Evolutionary conservation across 2,329 filamentous ascomycete species (phyloP), one percentile per base, ranked within the genome.

Genomic region (Phialocephala subalpina): DNA sequence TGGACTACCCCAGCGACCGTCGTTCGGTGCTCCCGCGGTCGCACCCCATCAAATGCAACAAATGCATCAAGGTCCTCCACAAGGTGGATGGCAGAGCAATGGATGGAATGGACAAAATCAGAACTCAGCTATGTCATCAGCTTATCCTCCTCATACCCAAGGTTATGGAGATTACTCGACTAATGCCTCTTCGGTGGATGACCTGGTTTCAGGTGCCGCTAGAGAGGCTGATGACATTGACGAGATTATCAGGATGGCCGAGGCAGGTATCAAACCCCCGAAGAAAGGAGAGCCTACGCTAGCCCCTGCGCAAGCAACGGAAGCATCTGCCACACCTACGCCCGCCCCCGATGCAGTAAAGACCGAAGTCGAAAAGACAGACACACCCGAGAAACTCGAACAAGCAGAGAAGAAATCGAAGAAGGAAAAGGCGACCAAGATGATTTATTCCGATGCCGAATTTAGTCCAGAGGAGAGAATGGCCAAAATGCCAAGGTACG

Each of bases 381-480:
- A 53, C 14, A 33, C 25, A 33, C 49, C 49, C 9, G 49, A 53
- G 60, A 69, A 70, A 73, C 76, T 81, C 38, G 83, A 82, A 62
- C 76, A 79, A 3, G 77, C 77, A 59, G 89, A 91, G 77, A 91
- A 89, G 81, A 88, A 87, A 74, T 79, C 80, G 20, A 90, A 91
- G 84, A 91, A 91, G 78, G 86, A 83, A 68, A 85, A 88, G 72
- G 87, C 89, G 76, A 90, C 89, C 75, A 86, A 87, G 77, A 90
- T 97, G 86, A 84, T 97, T 35, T 97, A 96, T 81, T 89, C 89
- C 68, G 92, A 97, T 76, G 88, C 91, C 60, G 90, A 91, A 65
- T 82, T 89, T 74, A 96, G 92, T 74, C 92, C 93, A 1, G 94
- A 97, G 81, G 94, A 97, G 84, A 93, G 90, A 80, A 94, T 97